Evolutionary conservation across 2,329 filamentous ascomycete genomes (phyloP).

Genomic region (Phoma sp.): DNA sequence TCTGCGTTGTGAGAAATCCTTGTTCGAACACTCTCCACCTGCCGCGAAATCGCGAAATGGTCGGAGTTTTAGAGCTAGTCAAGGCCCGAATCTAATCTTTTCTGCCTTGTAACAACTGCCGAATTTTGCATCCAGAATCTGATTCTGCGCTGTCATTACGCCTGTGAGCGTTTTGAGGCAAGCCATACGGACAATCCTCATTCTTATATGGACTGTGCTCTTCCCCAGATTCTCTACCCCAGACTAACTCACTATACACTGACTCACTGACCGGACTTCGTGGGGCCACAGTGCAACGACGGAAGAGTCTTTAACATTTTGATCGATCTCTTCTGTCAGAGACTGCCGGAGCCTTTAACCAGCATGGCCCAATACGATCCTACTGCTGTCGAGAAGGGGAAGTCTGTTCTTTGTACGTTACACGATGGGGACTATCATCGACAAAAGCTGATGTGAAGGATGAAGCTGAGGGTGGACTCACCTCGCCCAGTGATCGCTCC

Average conservation of each 20-base stretch:
- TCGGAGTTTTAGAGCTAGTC: slow-evolving; percentile 21
- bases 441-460: not conserved
- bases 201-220: slow-evolving; percentile 39
- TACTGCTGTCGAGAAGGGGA: slow-evolving; percentile 5
- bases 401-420: slow-evolving; percentile 11
- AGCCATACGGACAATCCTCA: slow-evolving; percentile 22
- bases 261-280: slow-evolving; percentile 19
- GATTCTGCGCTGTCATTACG: slow-evolving; percentile 18
- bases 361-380: slow-evolving; percentile 1
- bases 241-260: slow-evolving; percentile 20
- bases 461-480: slow-evolving; percentile 9
- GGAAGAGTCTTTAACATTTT: slow-evolving; percentile 5
- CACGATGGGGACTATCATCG: not conserved
- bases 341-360: not conserved
- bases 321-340: not conserved
- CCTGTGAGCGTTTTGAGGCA: slow-evolving; percentile 11
- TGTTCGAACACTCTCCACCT: slow-evolving; percentile 15
- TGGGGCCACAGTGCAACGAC: slow-evolving; percentile 22
- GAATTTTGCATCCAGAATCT: slow-evolving; percentile 26
- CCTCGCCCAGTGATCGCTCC: slow-evolving; percentile 34
- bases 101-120: slow-evolving; percentile 37
- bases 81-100: slow-evolving; percentile 21
- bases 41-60: slow-evolving; percentile 2
- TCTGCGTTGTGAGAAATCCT: slow-evolving; percentile 19
- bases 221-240: slow-evolving; percentile 39